Evolutionary conservation across 257 asterid species (phyloP).

Genomic region (Solanum sejunctum): DNA sequence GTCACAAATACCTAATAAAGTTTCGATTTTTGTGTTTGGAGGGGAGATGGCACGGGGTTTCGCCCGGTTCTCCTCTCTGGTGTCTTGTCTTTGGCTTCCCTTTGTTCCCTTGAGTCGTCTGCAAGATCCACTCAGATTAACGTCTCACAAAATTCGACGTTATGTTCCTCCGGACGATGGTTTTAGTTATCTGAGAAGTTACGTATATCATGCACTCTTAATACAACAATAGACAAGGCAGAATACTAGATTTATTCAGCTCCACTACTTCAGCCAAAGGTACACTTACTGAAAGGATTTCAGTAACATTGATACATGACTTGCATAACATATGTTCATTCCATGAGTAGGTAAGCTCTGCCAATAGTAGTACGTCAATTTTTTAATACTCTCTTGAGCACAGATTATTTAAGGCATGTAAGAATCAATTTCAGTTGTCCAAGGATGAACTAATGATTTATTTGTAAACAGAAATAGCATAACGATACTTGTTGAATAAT

Average conservation of each 20-base stretch:
- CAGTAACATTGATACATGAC: neutral
- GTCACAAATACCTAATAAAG: slow-evolving; percentile 32
- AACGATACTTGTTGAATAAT: neutral
- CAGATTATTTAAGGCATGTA: neutral
- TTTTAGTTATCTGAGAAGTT: neutral
- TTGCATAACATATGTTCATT: neutral
- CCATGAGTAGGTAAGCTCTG: neutral
- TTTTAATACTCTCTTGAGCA: neutral
- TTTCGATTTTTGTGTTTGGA: slow-evolving; percentile 7
- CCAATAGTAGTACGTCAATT: too few relatives aligned
- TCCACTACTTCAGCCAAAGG: neutral
- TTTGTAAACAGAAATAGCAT: neutral
- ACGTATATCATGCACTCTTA: neutral
- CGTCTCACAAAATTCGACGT: neutral
- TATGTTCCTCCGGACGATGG: neutral
- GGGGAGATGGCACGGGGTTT: slow-evolving; percentile 41
- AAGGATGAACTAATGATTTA: neutral
- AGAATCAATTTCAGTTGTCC: too few relatives aligned
- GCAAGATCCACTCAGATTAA: neutral
- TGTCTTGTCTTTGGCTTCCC: neutral
- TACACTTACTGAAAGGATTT: neutral
- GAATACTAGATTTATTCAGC: neutral
- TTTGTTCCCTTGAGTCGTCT: neutral
- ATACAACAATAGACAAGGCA: neutral
- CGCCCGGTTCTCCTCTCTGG: slow-evolving; percentile 32